phyloP scores from a whole-genome alignment of 164 flowering plant genomes.

The Litsea cubeba region DNA sequence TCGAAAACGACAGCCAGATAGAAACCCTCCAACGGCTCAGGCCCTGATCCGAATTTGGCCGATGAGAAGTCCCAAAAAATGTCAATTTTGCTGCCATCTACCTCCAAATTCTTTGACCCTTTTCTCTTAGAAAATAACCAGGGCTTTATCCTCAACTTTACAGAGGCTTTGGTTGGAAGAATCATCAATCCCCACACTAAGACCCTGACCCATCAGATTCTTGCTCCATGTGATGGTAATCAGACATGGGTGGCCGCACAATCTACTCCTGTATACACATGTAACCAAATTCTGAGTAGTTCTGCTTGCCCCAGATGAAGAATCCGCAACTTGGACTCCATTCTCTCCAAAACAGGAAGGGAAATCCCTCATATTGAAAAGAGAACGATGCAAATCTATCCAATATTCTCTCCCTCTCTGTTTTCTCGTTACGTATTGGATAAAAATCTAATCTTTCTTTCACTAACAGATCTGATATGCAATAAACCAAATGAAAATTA shows the following conservation, averaged over 20 bases:
- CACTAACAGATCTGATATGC: neutral
- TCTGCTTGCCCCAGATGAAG: conserved; percentile 24
- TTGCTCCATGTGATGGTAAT: conserved; percentile 40
- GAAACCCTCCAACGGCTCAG: conserved; percentile 40
- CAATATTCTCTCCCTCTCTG: neutral
- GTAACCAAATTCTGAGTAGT: conserved; percentile 40
- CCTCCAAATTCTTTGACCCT: conserved; percentile 30
- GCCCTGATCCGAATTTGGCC: conserved; percentile 36
- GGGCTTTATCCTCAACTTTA: conserved; percentile 38
- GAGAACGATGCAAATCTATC: neutral
- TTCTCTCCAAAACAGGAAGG: conserved; percentile 49
- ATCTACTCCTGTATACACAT: conserved; percentile 29
- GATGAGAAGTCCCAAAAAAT: conserved; percentile 39
- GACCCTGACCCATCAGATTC: conserved; percentile 39
- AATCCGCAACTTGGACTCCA: conserved; percentile 46
- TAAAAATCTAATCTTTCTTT: neutral
- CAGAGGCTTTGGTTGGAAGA: conserved; percentile 28
- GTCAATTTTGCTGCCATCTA: conserved; percentile 22
- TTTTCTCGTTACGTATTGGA: neutral
- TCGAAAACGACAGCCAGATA: conserved; percentile 30
- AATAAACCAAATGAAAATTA: conserved; percentile 1
- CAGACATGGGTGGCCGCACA: conserved; percentile 24
- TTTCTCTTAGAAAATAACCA: conserved; percentile 40
- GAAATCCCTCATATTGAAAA: conserved; percentile 34
- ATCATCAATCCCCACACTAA: conserved; percentile 32